phyloP scores from a whole-genome alignment of 2,329 filamentous ascomycete species.

The Metarhizium robertsii region DNA sequence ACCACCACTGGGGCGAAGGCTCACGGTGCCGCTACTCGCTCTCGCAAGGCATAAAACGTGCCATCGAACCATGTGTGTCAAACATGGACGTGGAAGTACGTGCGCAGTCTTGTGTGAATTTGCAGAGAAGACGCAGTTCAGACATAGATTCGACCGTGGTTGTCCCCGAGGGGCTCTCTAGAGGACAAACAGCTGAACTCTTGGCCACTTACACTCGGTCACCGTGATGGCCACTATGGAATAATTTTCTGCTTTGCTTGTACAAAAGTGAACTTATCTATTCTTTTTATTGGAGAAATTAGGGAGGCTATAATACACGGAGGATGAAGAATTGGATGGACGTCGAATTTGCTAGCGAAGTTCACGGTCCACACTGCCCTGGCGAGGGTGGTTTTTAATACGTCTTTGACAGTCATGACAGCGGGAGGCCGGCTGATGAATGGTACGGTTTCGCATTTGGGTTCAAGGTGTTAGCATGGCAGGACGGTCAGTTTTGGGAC shows the following conservation, averaged over 20 bases:
- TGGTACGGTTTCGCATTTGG: constrained; percentile 13
- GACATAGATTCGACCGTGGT: not conserved
- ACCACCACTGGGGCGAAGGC: constrained; percentile 45
- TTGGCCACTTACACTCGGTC: not conserved
- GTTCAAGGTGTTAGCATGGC: constrained; percentile 9
- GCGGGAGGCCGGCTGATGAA: constrained; percentile 15
- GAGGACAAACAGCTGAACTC: not conserved
- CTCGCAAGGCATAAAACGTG: constrained; percentile 50
- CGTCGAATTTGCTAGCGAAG: not conserved
- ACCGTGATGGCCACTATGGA: not conserved
- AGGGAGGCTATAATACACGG: constrained; percentile 1
- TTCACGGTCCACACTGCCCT: constrained; percentile 6
- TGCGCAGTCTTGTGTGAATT: not conserved
- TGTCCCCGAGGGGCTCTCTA: not conserved
- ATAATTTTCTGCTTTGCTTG: not conserved
- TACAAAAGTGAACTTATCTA: constrained; percentile 4
- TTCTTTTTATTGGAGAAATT: constrained; percentile 2
- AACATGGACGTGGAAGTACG: not conserved
- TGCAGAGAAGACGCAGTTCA: not conserved
- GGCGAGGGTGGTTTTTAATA: constrained; percentile 11
- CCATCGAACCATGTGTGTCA: not conserved
- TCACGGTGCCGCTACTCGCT: constrained; percentile 54
- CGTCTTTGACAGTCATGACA: constrained; percentile 21
- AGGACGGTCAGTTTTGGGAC: constrained; percentile 5
- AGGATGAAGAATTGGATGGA: not conserved